Base-by-base conservation (phyloP, 768 basidiomycete species). In the Harrya chromipes region DNA sequence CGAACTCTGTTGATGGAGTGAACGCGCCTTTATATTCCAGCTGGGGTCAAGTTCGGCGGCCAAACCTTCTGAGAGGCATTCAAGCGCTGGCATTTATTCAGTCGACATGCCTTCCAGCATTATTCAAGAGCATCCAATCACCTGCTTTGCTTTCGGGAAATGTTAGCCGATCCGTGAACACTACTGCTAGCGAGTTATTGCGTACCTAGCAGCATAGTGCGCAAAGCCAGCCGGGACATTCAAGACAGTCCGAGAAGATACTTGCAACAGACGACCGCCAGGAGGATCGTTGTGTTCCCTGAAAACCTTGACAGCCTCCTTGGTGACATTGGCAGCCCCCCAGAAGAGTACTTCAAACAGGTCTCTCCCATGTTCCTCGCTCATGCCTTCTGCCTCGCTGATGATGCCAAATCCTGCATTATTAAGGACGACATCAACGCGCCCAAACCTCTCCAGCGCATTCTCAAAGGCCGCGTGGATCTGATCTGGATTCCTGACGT, bases 1-100 rank as follows among this genome's bases (percentile, higher is more conserved):
- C 19, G 11, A 33, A 24, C 23, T 35, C 13, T n/a, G 9, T 17
- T n/a, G 27, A 16, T 12, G 16, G 17, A 21, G n/a, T 11, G 19
- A 37, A 37, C 66, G 17, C 41, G 73, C 76, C 60, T 71, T 75
- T 56, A 78, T 75, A 42, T 76, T 74, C 76, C 76, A 78, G 17
- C 29, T 60, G 9, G 77, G 75, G 39, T 76, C 74, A 4, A 77
- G 47, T 49, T 78, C 77, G 39, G 61, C 55, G 4, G 58, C 59
- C 20, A 77, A 53, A 1, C 73, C 57, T 49, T 75, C 68, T 3
- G 66, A 70, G 26, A 74, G 52, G 17, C 70, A 72, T 46, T 73
- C 72, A 16, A 72, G 42, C 13, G 73, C 72, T 73, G 52, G 40
- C n/a, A 29, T 40, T 16, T 14, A 21, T 21, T 35, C 23, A 46